phyloP scores from a whole-genome alignment of 805 yeast species.

The Cyberlindnera saturnus region DNA sequence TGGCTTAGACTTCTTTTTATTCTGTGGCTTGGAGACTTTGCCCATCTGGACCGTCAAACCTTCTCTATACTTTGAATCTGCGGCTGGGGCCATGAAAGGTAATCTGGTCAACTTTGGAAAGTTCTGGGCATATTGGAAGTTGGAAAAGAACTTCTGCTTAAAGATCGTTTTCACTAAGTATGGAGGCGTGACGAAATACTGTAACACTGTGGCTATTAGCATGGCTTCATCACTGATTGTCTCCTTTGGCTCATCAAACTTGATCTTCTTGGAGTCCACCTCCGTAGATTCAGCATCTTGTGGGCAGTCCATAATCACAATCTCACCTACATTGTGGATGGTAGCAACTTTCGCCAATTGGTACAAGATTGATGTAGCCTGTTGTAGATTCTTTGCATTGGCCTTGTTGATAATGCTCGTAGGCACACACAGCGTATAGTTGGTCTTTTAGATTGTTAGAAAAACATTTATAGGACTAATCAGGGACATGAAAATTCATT shows the following conservation, averaged over 20 bases:
- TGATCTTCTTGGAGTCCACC: slow-evolving; percentile 23
- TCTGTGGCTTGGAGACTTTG: slow-evolving; percentile 26
- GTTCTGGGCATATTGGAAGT: slow-evolving; percentile 57
- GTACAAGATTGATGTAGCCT: slow-evolving; percentile 65
- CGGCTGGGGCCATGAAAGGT: slow-evolving; percentile 57
- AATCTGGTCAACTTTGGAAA: slow-evolving; percentile 68
- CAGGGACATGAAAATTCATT: neutral
- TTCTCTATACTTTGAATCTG: slow-evolving; percentile 46
- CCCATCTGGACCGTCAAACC: slow-evolving; percentile 46
- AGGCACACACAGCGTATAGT: slow-evolving; percentile 67
- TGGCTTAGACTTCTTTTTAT: slow-evolving; percentile 38
- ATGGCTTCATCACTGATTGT: slow-evolving; percentile 34
- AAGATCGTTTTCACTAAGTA: slow-evolving; percentile 66
- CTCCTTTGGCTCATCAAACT: slow-evolving; percentile 20
- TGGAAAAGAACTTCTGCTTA: slow-evolving; percentile 35
- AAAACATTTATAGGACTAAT: neutral
- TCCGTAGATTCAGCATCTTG: slow-evolving; percentile 17
- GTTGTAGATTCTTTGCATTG: slow-evolving; percentile 62
- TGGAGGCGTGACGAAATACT: slow-evolving; percentile 80
- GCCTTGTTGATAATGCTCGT: slow-evolving; percentile 49
- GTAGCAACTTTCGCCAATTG: slow-evolving; percentile 76
- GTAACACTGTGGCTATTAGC: slow-evolving; percentile 63
- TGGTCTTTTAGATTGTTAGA: slow-evolving; percentile 7
- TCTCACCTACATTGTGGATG: slow-evolving; percentile 63
- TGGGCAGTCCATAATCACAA: slow-evolving; percentile 58